A percentile compares a stretch with the other conserved stretches of the same genome.
Evolutionary conservation across 208 protist species (phyloP).

Genomic region (Trypanosoma melophagium): DNA sequence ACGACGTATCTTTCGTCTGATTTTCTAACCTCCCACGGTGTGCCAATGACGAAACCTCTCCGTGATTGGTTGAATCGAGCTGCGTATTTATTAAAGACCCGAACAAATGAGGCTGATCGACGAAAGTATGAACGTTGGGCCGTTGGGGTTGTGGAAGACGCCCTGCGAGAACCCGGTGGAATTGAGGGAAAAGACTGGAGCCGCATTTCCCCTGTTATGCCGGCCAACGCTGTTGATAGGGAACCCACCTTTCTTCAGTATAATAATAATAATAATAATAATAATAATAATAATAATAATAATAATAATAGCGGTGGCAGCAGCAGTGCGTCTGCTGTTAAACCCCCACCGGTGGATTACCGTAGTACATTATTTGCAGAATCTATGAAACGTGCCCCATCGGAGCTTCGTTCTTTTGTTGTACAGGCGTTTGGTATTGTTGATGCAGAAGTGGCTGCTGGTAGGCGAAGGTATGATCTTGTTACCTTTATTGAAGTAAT

Average conservation of each 20-base stretch:
- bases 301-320: background rate
- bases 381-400: constrained; percentile 45
- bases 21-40: constrained; percentile 53
- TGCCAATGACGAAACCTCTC: constrained; percentile 46
- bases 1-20: constrained; percentile 34
- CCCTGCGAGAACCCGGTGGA: constrained; percentile 32
- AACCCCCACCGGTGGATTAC: constrained; percentile 4
- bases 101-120: constrained; percentile 35
- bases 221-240: constrained; percentile 37
- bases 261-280: background rate
- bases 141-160: constrained; percentile 53
- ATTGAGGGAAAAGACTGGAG: constrained; percentile 49
- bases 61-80: constrained; percentile 68
- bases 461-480: constrained; percentile 50
- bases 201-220: constrained; percentile 64
- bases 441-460: constrained; percentile 58
- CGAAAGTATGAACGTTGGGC: constrained; percentile 72
- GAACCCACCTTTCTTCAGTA: constrained; percentile 26
- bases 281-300: background rate
- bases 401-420: constrained; percentile 57
- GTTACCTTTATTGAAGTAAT: constrained; percentile 72
- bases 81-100: constrained; percentile 51
- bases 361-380: constrained; percentile 44
- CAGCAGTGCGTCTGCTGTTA: background rate
- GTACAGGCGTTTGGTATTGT: constrained; percentile 57